Base-by-base conservation (phyloP, 192 early-diverging fungal genomes). In the Backusella australiensis region DNA sequence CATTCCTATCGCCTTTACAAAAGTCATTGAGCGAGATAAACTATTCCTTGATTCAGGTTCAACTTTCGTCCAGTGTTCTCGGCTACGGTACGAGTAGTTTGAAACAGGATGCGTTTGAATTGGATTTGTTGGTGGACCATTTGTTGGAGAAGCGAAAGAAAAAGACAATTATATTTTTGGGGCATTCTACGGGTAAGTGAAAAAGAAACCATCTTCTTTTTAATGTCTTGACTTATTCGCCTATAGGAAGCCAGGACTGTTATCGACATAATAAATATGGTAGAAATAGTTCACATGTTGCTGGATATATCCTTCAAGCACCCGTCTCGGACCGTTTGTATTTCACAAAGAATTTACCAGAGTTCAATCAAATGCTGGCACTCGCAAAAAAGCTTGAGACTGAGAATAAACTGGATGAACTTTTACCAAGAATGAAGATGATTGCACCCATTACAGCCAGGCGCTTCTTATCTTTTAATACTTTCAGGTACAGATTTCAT, bases 241-340 rank as follows among this genome's bases (percentile, higher is more conserved):
- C 2, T 8, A 32, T 34, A 75, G 75, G 75, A 38, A 74, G 82
- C 35, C 84, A 85, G 35, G 79, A 85, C 29, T 80, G 78, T 12
- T 76, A 81, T 5, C 77, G 68, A 14, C 77, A 82, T 72, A 81
- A 74, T 21, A 75, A 42, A 41, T 56, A 81, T 39, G 82, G 80
- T 9, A 19, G 65, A 17, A 73, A 76, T 46, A 52, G 65, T 5
- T 39, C 73, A 4, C 63, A n/a, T 34, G 69, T 85, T 9, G 35
- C 76, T 46, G 82, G 83, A 19, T 71, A 82, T 0, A 77, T 86
- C 19, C 49, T 86, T 12, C 85, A 86, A 49, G 85, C 80, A 17
- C 80, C 83, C 19, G 85, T 86, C 4, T 86, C 83, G 0, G 85
- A 86, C 63, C 63, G 85, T 52, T 81, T 83, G 71, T 82, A 74